Evolutionary conservation across 2,329 filamentous ascomycete species (phyloP).

Genomic region (Fusarium siculi): DNA sequence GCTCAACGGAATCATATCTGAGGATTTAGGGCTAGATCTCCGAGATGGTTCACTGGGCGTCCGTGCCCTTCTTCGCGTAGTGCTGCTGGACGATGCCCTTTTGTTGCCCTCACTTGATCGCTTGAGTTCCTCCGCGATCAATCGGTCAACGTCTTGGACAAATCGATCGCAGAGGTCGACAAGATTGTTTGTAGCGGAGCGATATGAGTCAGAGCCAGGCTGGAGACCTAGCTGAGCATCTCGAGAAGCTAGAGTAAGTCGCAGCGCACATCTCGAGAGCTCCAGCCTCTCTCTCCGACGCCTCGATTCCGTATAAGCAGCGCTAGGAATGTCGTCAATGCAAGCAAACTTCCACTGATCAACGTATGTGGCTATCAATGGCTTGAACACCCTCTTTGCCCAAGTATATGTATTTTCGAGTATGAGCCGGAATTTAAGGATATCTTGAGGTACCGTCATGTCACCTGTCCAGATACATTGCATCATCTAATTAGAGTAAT

Average conservation of each 20-base stretch:
- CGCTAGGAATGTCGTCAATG: too few relatives aligned
- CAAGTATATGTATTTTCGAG: constrained; percentile 40
- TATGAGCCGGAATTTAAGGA: constrained; percentile 17
- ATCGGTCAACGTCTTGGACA: not conserved
- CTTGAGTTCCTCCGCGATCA: not conserved
- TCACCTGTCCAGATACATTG: constrained; percentile 22
- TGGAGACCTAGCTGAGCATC: not conserved
- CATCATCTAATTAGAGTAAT: not conserved
- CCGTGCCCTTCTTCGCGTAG: too few relatives aligned
- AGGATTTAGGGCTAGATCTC: not conserved
- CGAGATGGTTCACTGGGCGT: too few relatives aligned
- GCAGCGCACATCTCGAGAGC: not conserved
- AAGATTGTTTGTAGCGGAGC: not conserved
- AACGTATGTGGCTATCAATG: not conserved
- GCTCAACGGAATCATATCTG: not conserved
- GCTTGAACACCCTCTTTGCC: constrained; percentile 3
- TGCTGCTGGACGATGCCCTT: not conserved
- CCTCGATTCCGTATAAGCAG: too few relatives aligned
- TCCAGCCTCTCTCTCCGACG: not conserved
- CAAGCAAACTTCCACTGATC: not conserved
- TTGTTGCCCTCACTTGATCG: too few relatives aligned
- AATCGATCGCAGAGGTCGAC: not conserved
- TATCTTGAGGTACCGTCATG: constrained; percentile 12
- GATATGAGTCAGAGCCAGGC: not conserved
- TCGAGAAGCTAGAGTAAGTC: too few relatives aligned